Base-by-base conservation (phyloP, 805 yeast genomes). In the Maudiozyma saulgeensis region DNA sequence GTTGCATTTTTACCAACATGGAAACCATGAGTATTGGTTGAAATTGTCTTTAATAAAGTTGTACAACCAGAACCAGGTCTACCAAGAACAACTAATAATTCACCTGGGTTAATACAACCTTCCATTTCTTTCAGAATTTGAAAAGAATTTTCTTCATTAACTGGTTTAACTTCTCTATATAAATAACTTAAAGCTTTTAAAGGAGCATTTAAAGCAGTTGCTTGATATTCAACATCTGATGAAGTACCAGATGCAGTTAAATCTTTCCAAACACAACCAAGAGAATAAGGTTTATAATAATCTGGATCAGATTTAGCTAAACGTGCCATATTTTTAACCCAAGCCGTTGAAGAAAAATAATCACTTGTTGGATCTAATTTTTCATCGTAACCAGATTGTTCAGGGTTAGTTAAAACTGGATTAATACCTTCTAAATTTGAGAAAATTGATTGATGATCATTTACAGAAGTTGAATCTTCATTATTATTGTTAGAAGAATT, bases 31-130 rank as follows among this genome's bases (percentile, higher is more conserved):
- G 83, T 79, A 44, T 74, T 73, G 32, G 78, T 68, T 41, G 82
- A 73, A 44, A 81, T 64, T 4, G 82, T 69, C 58, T 80, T 80
- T 56, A 81, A 68, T 46, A 80, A 67, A 4, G 86, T 80, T 6
- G 85, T 70, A 57, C 87, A 81, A 41, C 87, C 87, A 37, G 84
- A 74, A 57, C 91, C 91, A 1, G 91, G 91, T 65, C 90, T 76
- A 50, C 93, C 91, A 43, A 84, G 69, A 11, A 84, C 90, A 48
- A 84, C 85, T 5, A 83, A 78, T 43, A 82, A 71, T 53, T 82
- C 82, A 49, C 89, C 88, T 2, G 88, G 84, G 48, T 68, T 69
- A 39, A 78, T 60, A 15, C 76, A 53, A 23, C 82, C 86, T 52
- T 79, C 82, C 77, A 76, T 72, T 15, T 77, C 65, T 56, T 75